These are phyloP conservation scores for Xanthoceras sorbifolium DNA, from an alignment of 345 rosid species.

Conservation along the genomic window DNA sequence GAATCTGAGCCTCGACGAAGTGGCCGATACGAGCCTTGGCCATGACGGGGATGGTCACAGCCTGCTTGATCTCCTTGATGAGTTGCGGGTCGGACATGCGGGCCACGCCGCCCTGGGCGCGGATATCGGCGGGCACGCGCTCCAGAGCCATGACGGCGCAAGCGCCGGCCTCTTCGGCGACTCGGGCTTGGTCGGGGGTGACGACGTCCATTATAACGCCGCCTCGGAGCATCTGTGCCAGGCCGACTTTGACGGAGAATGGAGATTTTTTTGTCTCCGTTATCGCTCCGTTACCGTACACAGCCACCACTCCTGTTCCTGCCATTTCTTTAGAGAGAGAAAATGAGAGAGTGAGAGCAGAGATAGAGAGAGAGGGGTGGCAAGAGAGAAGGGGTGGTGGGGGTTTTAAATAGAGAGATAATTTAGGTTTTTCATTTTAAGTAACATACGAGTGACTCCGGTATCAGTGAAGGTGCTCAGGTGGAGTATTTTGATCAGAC, in stretches of 20 bases:
- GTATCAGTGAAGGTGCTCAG: not conserved
- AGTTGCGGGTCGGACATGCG: slow-evolving; percentile 78
- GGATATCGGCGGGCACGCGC: slow-evolving; percentile 75
- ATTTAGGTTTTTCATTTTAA: not conserved
- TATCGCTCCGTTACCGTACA: slow-evolving; percentile 60
- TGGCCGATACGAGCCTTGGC: slow-evolving; percentile 82
- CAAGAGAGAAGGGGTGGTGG: not conserved
- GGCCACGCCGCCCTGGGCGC: slow-evolving; percentile 77
- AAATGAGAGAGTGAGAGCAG: not conserved
- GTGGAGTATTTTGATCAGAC: slow-evolving; percentile 9
- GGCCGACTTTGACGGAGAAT: slow-evolving; percentile 78
- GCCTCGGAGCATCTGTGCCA: slow-evolving; percentile 87
- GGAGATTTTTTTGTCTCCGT: slow-evolving; percentile 71
- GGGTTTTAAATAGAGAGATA: slow-evolving; percentile 6
- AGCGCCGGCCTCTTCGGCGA: slow-evolving; percentile 80
- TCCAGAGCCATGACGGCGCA: slow-evolving; percentile 85
- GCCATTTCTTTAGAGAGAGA: slow-evolving; percentile 39
- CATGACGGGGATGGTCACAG: slow-evolving; percentile 84
- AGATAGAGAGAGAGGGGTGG: slow-evolving; percentile 4
- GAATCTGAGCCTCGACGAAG: slow-evolving; percentile 78
- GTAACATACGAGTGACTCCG: not conserved
- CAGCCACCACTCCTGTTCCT: slow-evolving; percentile 76
- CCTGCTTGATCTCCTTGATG: slow-evolving; percentile 60
- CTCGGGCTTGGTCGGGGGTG: slow-evolving; percentile 67
- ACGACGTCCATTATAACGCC: slow-evolving; percentile 88